Evolutionary conservation across 441 rosid genomes (phyloP).

Genomic region (Jatropha podagrica): DNA sequence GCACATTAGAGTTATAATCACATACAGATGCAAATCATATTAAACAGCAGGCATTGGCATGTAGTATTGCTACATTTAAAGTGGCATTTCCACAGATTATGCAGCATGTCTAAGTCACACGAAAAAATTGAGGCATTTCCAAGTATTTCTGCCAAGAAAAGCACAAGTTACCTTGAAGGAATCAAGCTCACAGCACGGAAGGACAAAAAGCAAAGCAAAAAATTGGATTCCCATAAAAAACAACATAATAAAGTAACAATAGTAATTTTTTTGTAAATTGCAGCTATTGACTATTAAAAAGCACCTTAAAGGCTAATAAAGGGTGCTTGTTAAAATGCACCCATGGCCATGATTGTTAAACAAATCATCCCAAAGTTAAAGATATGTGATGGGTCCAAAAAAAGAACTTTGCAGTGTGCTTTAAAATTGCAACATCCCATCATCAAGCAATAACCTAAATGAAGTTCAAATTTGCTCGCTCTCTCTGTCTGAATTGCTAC

Average conservation of each 20-base stretch:
- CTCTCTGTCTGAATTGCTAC: background rate
- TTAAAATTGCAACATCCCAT: conserved; percentile 2
- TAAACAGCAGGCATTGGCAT: background rate
- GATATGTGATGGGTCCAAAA: conserved; percentile 9
- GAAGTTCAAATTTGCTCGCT: background rate
- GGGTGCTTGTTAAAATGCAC: background rate
- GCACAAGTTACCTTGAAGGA: background rate
- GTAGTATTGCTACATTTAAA: background rate
- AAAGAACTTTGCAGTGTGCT: background rate
- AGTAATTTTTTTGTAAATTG: background rate
- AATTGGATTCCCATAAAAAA: conserved; percentile 4
- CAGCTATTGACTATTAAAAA: conserved; percentile 6
- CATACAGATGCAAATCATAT: background rate
- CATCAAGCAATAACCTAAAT: background rate
- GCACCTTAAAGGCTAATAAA: background rate
- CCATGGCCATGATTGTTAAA: background rate
- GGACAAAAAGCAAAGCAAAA: background rate
- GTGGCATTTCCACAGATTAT: background rate
- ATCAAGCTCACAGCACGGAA: conserved; percentile 8
- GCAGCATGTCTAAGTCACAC: background rate
- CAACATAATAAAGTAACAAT: background rate
- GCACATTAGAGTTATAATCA: background rate
- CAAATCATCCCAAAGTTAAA: background rate
- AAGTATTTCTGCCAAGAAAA: background rate
- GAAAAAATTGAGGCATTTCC: background rate